These are phyloP conservation scores for Neurospora intermedia DNA, from an alignment of 495 filamentous ascomycete genomes.

Conservation along the genomic window DNA sequence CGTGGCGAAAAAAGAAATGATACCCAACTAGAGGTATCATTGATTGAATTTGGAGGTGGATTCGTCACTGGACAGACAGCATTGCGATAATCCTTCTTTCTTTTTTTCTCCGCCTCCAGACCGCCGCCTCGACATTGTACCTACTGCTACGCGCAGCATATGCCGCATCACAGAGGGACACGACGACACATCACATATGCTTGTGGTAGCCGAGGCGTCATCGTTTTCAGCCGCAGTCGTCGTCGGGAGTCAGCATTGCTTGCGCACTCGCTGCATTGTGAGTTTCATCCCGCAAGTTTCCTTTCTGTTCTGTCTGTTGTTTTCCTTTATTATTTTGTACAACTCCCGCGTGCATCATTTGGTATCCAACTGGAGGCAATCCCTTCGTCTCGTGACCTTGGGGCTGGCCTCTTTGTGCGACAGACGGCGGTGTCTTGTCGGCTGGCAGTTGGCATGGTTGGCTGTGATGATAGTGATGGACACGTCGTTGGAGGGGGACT, in stretches of 20 bases:
- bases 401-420: background rate
- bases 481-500: background rate
- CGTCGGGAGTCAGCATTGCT: background rate
- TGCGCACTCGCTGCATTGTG: background rate
- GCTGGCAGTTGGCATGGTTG: background rate
- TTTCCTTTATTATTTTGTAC: background rate
- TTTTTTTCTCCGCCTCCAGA: background rate
- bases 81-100: background rate
- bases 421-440: background rate
- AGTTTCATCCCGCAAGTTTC: background rate
- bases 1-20: background rate
- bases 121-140: slow-evolving; percentile 4
- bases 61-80: background rate
- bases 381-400: background rate
- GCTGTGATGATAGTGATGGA: background rate
- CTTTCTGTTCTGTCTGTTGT: background rate
- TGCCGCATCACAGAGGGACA: background rate
- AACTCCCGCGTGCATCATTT: background rate
- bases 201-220: background rate
- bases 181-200: background rate
- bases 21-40: background rate
- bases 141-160: background rate
- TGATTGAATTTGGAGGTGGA: background rate
- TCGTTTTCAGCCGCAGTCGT: background rate
- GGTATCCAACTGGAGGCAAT: background rate